Evolutionary conservation across 148 eudicot species (phyloP).

Genomic region (Chenopodium suecicum): DNA sequence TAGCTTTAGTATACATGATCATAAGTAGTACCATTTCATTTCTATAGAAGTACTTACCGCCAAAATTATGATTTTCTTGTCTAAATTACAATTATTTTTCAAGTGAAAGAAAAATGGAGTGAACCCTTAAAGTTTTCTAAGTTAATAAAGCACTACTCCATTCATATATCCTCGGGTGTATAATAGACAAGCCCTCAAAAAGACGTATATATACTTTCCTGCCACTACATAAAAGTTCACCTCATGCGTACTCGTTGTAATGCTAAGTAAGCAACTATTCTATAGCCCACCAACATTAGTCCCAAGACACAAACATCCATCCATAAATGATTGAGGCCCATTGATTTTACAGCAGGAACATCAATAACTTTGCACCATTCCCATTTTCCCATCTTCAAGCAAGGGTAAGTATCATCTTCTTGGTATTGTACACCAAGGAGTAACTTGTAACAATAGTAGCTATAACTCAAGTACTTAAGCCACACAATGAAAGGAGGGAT

Average conservation of each 20-base stretch:
- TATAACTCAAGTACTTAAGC: constrained; percentile 95
- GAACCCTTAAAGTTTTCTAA: neutral
- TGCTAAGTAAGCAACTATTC: constrained; percentile 83
- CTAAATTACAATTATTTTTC: constrained; percentile 4
- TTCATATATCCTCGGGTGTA: neutral
- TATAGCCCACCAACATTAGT: constrained; percentile 83
- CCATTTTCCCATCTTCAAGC: constrained; percentile 49
- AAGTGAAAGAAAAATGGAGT: neutral
- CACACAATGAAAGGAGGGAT: constrained; percentile 92
- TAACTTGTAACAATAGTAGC: constrained; percentile 92
- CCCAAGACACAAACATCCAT: constrained; percentile 66
- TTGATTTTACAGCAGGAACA: constrained; percentile 63
- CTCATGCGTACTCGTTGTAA: constrained; percentile 57
- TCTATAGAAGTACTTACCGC: neutral
- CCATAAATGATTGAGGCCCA: constrained; percentile 69
- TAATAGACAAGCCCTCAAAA: constrained; percentile 9
- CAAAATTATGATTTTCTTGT: neutral
- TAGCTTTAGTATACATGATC: neutral
- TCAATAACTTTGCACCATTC: constrained; percentile 65
- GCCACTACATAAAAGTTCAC: constrained; percentile 2
- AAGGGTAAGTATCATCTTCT: constrained; percentile 73
- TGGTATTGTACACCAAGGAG: constrained; percentile 86
- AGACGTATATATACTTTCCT: neutral
- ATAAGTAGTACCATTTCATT: neutral
- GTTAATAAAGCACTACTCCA: neutral